phyloP scores from a whole-genome alignment of 805 yeast genomes.

The Candida pseudofarinosa region DNA sequence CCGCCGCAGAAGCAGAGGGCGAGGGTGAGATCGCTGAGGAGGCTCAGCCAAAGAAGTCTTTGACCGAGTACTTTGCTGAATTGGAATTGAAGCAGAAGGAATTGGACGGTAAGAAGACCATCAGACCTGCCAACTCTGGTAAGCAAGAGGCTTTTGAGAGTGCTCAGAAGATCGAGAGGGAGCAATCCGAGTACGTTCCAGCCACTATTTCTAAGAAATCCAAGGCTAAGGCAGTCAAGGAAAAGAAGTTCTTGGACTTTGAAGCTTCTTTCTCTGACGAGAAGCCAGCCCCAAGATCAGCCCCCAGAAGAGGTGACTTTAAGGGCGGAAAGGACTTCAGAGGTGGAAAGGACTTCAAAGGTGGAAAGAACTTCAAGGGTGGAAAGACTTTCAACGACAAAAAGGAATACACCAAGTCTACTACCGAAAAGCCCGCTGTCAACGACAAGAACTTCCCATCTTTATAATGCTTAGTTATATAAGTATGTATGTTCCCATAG shows the following conservation, averaged over 20 bases:
- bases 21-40: slow-evolving; percentile 45
- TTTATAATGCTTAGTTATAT: slow-evolving; percentile 29
- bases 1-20: slow-evolving; percentile 34
- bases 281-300: slow-evolving; percentile 32
- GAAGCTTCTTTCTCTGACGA: slow-evolving; percentile 68
- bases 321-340: no score
- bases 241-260: slow-evolving; percentile 73
- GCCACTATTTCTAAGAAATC: slow-evolving; percentile 63
- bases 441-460: slow-evolving; percentile 74
- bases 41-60: slow-evolving; percentile 60
- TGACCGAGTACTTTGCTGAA: slow-evolving; percentile 83
- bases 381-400: slow-evolving; percentile 22
- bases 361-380: slow-evolving; percentile 24
- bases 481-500: slow-evolving; percentile 1
- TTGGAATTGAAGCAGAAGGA: slow-evolving; percentile 43
- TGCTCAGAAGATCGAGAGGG: slow-evolving; percentile 61
- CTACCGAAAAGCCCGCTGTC: slow-evolving; percentile 36
- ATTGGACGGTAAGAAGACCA: slow-evolving; percentile 31
- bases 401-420: slow-evolving; percentile 15
- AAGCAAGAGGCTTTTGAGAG: slow-evolving; percentile 47
- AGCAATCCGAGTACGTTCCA: slow-evolving; percentile 54
- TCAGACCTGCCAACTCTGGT: slow-evolving; percentile 57
- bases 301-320: slow-evolving; percentile 17
- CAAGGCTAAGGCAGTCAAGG: slow-evolving; percentile 74
- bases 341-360: no score